Evolutionary conservation across 192 early-diverging fungal genomes (phyloP), one percentile per base, ranked within the genome.

Genomic region (Rhizoclosmatium sp.): DNA sequence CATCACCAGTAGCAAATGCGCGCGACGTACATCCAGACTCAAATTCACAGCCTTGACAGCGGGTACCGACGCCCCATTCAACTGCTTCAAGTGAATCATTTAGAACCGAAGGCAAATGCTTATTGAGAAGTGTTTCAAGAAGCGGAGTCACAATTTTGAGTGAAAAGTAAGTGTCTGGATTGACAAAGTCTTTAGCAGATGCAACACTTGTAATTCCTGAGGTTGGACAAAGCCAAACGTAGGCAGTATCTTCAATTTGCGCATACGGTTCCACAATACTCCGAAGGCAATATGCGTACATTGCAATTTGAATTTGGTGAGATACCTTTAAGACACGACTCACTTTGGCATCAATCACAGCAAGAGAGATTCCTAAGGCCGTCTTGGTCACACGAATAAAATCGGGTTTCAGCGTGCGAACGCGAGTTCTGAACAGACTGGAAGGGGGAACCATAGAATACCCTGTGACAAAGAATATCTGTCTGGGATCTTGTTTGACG

Each of bases 261-360:
- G 65, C 39, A 2, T 21, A 2, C 3, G 47, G 49, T 49, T 65
- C 7, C 14, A 85, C 31, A 16, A 83, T 0, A 3, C 0, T n/a
- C 21, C 16, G 14, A 48, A 85, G 42, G 31, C 39, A 39, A 7
- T 71, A 21, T 23, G 65, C 80, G 70, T 85, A 85, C 47, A 81
- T 65, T 19, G 74, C 79, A 21, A 83, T 74, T 69, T 85, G 84
- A 41, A 85, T 62, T 69, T 85, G 84, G 70, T 85, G 84, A 7
- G 78, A 78, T 12, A 83, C 72, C 71, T 83, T 83, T 41, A 83
- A 60, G 40, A 49, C 56, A 47, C 31, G 14, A 31, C 79, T 81
- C 21, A 74, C 65, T 54, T 85, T 85, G 5, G 84, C 79, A 47
- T 85, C 84, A 65, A 85, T 85, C n/a, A 75, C 62, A 3, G 59